Percentiles rank a stretch among this genome's conserved stretches.
Evolutionary conservation across 2,329 filamentous ascomycete genomes (phyloP).

Genomic region (Talaromyces sp.): DNA sequence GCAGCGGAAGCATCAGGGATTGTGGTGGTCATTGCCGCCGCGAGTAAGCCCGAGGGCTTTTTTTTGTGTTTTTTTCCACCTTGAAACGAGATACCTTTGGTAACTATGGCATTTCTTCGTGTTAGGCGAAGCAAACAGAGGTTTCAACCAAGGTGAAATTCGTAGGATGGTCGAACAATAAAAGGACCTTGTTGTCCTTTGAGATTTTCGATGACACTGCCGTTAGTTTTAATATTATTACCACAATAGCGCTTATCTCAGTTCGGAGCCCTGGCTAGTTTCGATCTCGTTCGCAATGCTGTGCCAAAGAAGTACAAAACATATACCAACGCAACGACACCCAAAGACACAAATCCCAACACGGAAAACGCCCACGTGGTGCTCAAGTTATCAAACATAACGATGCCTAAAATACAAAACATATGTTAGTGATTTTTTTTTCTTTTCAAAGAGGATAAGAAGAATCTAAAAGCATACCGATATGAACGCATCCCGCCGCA

Average conservation of each 20-base stretch:
- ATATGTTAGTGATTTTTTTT: neutral
- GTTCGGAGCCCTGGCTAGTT: conserved; percentile 25
- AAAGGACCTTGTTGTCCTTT: too few species aligned
- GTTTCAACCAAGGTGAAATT: neutral
- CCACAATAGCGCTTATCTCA: conserved; percentile 41
- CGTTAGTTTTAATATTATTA: too few species aligned
- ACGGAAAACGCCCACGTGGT: conserved; percentile 41
- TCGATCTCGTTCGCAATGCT: conserved; percentile 28
- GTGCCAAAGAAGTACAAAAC: conserved; percentile 39
- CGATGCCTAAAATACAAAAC: conserved; percentile 15
- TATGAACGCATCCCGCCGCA: conserved; percentile 37
- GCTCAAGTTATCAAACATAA: conserved; percentile 35
- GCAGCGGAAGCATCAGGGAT: too few species aligned
- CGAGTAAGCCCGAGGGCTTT: too few species aligned
- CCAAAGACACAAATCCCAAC: conserved; percentile 37
- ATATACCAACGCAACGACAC: conserved; percentile 38
- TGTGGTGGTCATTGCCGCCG: too few species aligned
- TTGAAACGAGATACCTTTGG: too few species aligned
- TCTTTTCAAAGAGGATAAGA: neutral
- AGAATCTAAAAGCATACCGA: conserved; percentile 23
- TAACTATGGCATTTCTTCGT: too few species aligned
- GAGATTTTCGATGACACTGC: too few species aligned
- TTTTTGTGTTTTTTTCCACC: too few species aligned
- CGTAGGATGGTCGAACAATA: too few species aligned
- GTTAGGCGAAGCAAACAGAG: too few species aligned